Evolutionary conservation across 31 red algal genomes (phyloP).

Genomic region (Endocladia muricata): DNA sequence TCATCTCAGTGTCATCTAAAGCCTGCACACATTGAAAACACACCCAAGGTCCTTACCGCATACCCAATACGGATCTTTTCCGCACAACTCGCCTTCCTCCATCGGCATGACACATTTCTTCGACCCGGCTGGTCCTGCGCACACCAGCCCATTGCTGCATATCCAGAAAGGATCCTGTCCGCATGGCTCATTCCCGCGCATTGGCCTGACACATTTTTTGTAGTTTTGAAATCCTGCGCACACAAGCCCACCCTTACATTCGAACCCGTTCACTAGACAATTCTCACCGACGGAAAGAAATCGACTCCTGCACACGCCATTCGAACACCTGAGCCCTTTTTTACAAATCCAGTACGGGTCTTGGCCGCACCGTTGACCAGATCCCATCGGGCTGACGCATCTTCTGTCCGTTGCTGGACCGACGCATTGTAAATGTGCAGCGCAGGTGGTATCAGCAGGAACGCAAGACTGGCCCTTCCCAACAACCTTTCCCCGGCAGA

Average conservation of each 20-base stretch:
- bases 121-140: not conserved
- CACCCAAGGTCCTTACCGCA: no score
- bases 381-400: not conserved
- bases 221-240: not conserved
- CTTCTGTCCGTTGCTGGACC: not conserved
- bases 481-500: not conserved
- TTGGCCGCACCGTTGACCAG: not conserved
- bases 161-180: not conserved
- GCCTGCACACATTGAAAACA: no score
- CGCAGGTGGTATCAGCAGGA: not conserved
- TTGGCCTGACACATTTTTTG: not conserved
- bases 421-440: not conserved
- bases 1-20: no score
- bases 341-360: not conserved
- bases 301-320: not conserved
- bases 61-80: no score
- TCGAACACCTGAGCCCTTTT: not conserved
- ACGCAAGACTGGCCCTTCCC: not conserved
- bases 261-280: not conserved
- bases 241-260: not conserved
- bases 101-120: slow-evolving; percentile 7
- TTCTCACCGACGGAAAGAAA: not conserved
- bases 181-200: not conserved
- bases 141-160: not conserved
- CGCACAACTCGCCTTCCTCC: not conserved